Evolutionary conservation across 148 eudicot species (phyloP).

Genomic region (Cornus kousa): DNA sequence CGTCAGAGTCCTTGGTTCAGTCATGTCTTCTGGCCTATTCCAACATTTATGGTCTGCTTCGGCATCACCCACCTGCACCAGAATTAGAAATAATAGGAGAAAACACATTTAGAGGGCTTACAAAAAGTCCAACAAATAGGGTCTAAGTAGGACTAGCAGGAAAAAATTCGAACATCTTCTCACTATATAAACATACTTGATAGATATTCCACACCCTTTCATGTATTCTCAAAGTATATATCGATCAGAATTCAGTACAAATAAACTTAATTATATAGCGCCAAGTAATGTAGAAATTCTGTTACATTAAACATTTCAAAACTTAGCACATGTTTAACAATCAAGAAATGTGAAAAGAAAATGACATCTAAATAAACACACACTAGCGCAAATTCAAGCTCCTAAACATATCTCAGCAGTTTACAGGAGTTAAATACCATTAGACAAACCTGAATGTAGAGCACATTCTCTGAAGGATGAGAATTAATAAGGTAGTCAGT

Average conservation of each 20-base stretch:
- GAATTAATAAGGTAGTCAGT: conserved; percentile 78
- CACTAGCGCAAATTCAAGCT: too few relatives aligned
- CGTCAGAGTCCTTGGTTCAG: conserved; percentile 58
- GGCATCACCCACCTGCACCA: conserved; percentile 74
- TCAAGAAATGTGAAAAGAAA: not conserved
- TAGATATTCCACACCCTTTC: not conserved
- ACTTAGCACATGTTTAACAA: not conserved
- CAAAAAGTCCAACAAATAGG: not conserved
- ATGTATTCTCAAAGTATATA: not conserved
- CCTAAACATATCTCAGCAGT: not conserved
- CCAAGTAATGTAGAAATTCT: not conserved
- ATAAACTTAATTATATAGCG: not conserved
- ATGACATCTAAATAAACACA: not conserved
- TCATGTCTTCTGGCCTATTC: conserved; percentile 90
- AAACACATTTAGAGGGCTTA: not conserved
- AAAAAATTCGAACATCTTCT: not conserved
- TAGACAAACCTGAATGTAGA: conserved; percentile 72
- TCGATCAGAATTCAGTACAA: not conserved
- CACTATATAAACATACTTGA: not conserved
- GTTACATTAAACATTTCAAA: not conserved
- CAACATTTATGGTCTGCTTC: conserved; percentile 78
- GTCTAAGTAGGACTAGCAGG: not conserved
- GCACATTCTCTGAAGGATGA: conserved; percentile 69
- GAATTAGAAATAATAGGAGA: not conserved
- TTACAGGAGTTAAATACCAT: not conserved